Evolutionary conservation across 495 filamentous ascomycete species (phyloP).

Genomic region (Talaromyces ruber): DNA sequence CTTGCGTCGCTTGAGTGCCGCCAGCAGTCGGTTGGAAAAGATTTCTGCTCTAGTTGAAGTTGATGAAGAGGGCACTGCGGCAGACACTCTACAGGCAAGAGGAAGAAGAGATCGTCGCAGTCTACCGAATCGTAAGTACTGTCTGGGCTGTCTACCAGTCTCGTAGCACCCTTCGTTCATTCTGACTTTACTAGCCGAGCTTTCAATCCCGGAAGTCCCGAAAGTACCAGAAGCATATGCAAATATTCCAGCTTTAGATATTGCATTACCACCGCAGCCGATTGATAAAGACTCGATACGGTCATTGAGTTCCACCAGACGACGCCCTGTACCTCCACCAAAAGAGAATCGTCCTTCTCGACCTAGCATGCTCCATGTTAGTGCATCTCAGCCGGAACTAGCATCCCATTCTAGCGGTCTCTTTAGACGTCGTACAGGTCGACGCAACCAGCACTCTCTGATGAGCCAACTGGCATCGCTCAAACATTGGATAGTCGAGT

Average conservation of each 20-base stretch:
- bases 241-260: constrained; percentile 21
- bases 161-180: too few relatives aligned
- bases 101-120: constrained; percentile 51
- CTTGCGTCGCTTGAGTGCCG: constrained; percentile 72
- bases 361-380: constrained; percentile 72
- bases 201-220: constrained; percentile 58
- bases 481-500: constrained; percentile 81
- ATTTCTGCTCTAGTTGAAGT: constrained; percentile 67
- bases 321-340: constrained; percentile 71
- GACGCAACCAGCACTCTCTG: constrained; percentile 61
- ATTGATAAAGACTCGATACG: constrained; percentile 72
- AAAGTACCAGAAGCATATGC: constrained; percentile 52
- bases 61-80: constrained; percentile 55
- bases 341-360: constrained; percentile 71
- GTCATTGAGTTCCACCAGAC: constrained; percentile 59
- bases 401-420: constrained; percentile 45
- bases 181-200: constrained; percentile 20
- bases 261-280: constrained; percentile 51
- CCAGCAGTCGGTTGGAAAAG: constrained; percentile 74
- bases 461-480: constrained; percentile 73
- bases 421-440: constrained; percentile 42
- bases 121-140: constrained; percentile 26
- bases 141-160: background rate
- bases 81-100: constrained; percentile 27
- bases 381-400: constrained; percentile 61